phyloP scores from a whole-genome alignment of 2,329 filamentous ascomycete species.

The Fusarium poae region DNA sequence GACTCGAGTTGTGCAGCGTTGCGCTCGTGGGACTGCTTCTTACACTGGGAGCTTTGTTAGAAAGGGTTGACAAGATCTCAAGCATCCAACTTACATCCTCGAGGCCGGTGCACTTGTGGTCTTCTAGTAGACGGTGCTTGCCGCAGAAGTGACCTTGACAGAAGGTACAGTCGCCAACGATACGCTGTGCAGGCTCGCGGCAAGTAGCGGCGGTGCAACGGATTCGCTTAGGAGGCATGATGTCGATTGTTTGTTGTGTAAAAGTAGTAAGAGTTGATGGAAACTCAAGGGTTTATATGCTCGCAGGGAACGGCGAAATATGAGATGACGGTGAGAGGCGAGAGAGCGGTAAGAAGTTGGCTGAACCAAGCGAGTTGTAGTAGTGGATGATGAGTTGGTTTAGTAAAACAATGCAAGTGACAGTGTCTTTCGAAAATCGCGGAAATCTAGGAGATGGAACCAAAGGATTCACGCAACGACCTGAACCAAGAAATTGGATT shows the following conservation, averaged over 20 bases:
- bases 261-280: conserved; percentile 7
- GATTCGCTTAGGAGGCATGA: conserved; percentile 80
- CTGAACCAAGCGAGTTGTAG: conserved; percentile 2
- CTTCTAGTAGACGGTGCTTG: conserved; percentile 92
- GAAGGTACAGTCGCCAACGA: conserved; percentile 96
- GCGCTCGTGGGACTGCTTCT: conserved; percentile 94
- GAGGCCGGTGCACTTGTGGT: conserved; percentile 91
- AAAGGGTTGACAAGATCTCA: not conserved
- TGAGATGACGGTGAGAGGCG: conserved; percentile 11
- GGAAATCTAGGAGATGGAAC: conserved; percentile 32
- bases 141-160: conserved; percentile 95
- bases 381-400: conserved; percentile 1
- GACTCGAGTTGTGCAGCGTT: conserved; percentile 93
- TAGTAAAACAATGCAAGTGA: conserved; percentile 29
- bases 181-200: conserved; percentile 87
- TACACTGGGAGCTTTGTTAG: conserved; percentile 70
- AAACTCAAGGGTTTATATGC: conserved; percentile 13
- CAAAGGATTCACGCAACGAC: conserved; percentile 35
- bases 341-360: conserved; percentile 28
- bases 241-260: conserved; percentile 41
- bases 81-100: conserved; percentile 77
- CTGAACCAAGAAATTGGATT: conserved; percentile 29
- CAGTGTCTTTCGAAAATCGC: conserved; percentile 27
- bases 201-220: conserved; percentile 92
- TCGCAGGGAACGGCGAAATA: conserved; percentile 33